Conservation (phyloP, 345 rosid species). For the Triadica sebifera region DNA sequence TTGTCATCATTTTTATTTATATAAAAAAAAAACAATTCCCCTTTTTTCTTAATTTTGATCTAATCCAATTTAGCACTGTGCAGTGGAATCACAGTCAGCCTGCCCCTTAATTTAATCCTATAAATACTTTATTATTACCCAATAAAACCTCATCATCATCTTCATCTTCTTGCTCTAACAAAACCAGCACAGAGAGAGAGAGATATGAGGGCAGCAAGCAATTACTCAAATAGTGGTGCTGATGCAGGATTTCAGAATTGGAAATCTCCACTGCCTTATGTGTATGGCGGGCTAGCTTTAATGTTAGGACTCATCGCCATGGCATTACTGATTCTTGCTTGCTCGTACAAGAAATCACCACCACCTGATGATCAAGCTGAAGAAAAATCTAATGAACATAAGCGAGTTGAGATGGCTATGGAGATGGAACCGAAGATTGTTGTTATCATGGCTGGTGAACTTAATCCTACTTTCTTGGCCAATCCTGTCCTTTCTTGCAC, state of each 20-base stretch:
- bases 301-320: constrained; percentile 47
- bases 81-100: too few species aligned
- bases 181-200: not conserved
- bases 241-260: constrained; percentile 22
- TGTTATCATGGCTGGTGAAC: constrained; percentile 69
- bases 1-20: constrained; percentile 3
- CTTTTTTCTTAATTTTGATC: not conserved
- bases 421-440: constrained; percentile 70
- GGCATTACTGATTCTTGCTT: constrained; percentile 47
- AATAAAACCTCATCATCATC: not conserved
- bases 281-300: constrained; percentile 46
- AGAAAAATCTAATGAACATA: constrained; percentile 17
- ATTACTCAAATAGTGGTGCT: constrained; percentile 15
- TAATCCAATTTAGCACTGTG: not conserved
- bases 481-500: constrained; percentile 37
- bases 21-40: constrained; percentile 22
- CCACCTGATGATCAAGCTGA: constrained; percentile 12
- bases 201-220: constrained; percentile 40
- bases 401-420: constrained; percentile 20
- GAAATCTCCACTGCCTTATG: constrained; percentile 49
- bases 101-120: not conserved
- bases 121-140: not conserved
- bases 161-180: not conserved
- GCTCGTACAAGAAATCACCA: constrained; percentile 31
- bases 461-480: constrained; percentile 57